A percentile compares a stretch with the other conserved stretches of the same genome.
These are phyloP conservation scores for Penicillium olsonii DNA, from an alignment of 2,329 filamentous ascomycete genomes.

Conservation along the genomic window DNA sequence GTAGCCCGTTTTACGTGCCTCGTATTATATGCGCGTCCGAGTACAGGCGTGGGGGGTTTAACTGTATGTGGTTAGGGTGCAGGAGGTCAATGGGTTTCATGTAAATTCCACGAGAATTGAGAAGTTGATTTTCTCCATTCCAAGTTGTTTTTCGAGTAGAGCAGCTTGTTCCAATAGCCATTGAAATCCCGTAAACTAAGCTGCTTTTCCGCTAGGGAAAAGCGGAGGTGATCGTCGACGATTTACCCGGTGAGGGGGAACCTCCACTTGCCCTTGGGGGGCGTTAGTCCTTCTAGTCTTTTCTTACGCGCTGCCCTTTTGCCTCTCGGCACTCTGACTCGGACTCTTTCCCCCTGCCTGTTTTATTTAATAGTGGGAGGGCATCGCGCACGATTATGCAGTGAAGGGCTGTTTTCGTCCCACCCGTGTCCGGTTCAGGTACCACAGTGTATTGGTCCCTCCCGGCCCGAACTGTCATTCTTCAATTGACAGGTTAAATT, in stretches of 20 bases:
- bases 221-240: neutral
- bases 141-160: no score
- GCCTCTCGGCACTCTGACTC: neutral
- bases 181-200: neutral
- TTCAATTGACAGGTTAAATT: constrained; percentile 12
- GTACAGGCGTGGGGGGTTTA: neutral
- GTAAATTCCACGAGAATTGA: neutral
- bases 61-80: constrained; percentile 3
- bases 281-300: neutral
- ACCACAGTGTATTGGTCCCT: constrained; percentile 18
- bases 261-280: constrained; percentile 2
- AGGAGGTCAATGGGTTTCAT: constrained; percentile 1
- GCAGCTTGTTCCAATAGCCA: no score
- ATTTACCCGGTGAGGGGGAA: constrained; percentile 6
- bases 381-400: constrained; percentile 1
- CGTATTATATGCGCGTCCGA: neutral
- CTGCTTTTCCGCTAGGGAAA: neutral
- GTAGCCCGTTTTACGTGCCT: neutral
- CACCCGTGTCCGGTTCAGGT: constrained; percentile 22
- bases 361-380: neutral
- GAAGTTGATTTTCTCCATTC: neutral
- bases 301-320: constrained; percentile 1
- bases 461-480: constrained; percentile 19
- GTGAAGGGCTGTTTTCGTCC: constrained; percentile 24
- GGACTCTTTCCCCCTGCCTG: neutral